Conservation (phyloP, 805 yeast species). For the Hanseniaspora nectarophila region DNA sequence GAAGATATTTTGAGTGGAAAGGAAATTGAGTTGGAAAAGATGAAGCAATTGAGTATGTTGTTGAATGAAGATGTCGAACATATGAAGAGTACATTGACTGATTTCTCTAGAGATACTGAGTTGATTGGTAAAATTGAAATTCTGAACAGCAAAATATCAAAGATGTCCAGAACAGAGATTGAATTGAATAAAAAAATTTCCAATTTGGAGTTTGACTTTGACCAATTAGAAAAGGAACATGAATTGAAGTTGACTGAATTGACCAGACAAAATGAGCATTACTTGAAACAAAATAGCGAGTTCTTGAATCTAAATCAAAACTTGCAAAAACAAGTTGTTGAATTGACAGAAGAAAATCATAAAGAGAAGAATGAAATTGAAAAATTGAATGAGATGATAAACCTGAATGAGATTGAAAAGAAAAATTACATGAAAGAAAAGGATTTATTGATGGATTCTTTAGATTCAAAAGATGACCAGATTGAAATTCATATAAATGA, state of each 20-base stretch:
- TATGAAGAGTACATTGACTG: slow-evolving; percentile 36
- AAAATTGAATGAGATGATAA: slow-evolving; percentile 38
- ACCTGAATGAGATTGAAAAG: slow-evolving; percentile 36
- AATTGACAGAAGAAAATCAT: slow-evolving; percentile 47
- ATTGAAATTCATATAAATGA: slow-evolving; percentile 16
- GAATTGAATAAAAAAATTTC: slow-evolving; percentile 54
- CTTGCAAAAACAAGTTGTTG: slow-evolving; percentile 41
- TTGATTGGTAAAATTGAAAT: slow-evolving; percentile 41
- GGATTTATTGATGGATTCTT: slow-evolving; percentile 18
- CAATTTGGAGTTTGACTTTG: slow-evolving; percentile 47
- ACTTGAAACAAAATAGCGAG: slow-evolving; percentile 32
- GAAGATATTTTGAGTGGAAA: slow-evolving; percentile 48
- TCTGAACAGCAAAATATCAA: slow-evolving; percentile 42
- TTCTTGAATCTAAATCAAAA: slow-evolving; percentile 36
- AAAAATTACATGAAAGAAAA: slow-evolving; percentile 28
- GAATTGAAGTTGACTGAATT: slow-evolving; percentile 31
- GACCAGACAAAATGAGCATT: slow-evolving; percentile 33
- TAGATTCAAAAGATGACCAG: slow-evolving; percentile 17
- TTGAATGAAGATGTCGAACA: slow-evolving; percentile 47
- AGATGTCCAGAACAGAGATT: slow-evolving; percentile 52
- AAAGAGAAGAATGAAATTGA: slow-evolving; percentile 49
- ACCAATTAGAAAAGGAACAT: slow-evolving; percentile 36
- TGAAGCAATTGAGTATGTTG: slow-evolving; percentile 37
- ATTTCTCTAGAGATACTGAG: slow-evolving; percentile 34
- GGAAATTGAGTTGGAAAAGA: slow-evolving; percentile 40